Base-by-base conservation (phyloP, 1,139 yeast species). In the Candida dubliniensis region DNA sequence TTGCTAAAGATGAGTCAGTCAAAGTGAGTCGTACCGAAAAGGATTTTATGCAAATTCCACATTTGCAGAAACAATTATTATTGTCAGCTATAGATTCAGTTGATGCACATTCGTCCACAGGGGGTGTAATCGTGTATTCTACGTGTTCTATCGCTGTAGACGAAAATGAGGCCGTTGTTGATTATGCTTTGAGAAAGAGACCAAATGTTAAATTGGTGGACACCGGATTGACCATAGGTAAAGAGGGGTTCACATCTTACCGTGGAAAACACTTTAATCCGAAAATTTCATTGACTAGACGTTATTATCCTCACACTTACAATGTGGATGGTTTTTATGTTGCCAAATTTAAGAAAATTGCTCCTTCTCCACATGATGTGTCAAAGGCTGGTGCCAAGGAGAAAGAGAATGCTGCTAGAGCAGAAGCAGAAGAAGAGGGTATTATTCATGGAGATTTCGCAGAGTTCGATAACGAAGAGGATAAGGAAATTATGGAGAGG, bases 61-160 rank as follows among this genome's bases (percentile, higher is more conserved):
- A 91, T 64, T 76, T 95, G 56, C 99, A 95, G 66, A 93, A 91
- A 66, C 99, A 95, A 70, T 77, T 95, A 55, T 70, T 95, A 46
- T 75, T 95, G 51, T 85, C 96, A 31, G 99, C 99, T 32, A 95
- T 95, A 56, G 99, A 95, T 69, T 90, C 98, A 5, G 97, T 93
- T 34, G 97, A 93, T 66, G 95, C 96, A 27, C 77, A 84, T 61
- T 87, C 96, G 5, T 71, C 89, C 46, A 87, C 93, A 43, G 99
- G 99, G 48, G 99, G 98, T 53, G 76, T 86, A 44, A 87, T 95
- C 55, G 99, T 95, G 2, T 95, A 95, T 69, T 93, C 99, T 4
- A 95, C 99, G 1, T 95, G 99, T 78, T 91, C 98, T 10, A 95
- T 95, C 48, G 96, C 95, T 61, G 97, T 93, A 38, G 99, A 95